Base-by-base conservation (phyloP, 2,329 filamentous ascomycete species). In the Colletotrichum liaoningense region DNA sequence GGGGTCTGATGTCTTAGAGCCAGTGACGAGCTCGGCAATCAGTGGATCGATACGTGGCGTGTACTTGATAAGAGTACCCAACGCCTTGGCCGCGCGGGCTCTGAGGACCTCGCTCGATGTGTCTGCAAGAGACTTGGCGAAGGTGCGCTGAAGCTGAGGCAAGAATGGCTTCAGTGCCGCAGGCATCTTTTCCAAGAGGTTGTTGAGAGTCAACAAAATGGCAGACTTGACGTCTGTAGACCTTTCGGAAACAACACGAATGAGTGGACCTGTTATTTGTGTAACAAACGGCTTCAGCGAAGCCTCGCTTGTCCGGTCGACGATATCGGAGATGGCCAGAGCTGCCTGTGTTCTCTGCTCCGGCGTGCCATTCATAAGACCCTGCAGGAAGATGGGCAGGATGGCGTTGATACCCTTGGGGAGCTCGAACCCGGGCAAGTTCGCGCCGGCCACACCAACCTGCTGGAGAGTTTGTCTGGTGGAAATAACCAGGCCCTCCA, bases 361-460 rank as follows among this genome's bases (percentile, higher is more conserved):
- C 19, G 94, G 87, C 49, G 93, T 95, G 71, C 97, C 97, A 79
- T 99, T 98, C 93, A 99, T 97, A 77, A 99, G 88, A 84, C 97
- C 97, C 81, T 99, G 97, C 80, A 98, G 84, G 89, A 99, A 98
- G 77, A 99, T 98, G 2, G 97, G 97, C 74, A 99, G 85, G 76
- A 99, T 93, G 75, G 97, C 95, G 80, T 95, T 97, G 87, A 99
- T 98, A 75, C 97, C 97, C 89, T 98, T 99, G 1, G 96, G 97
- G 69, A 98, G 86, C 78, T 91, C 89, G 85, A 99, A 99, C 46
- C 97, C 97, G 52, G 95, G 91, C 59, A 99, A 87, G 79, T 95
- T 93, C 54, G 92, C 89, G 33, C 97, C 97, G 55, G 95, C 86
- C 57, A 98, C 94, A 77, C 97, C 97, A 59, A 98, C 94, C 79